A percentile compares a stretch with the other conserved stretches of the same genome.
phyloP scores from a whole-genome alignment of 1,139 yeast species.

The Saccharomycopsis phalli region DNA sequence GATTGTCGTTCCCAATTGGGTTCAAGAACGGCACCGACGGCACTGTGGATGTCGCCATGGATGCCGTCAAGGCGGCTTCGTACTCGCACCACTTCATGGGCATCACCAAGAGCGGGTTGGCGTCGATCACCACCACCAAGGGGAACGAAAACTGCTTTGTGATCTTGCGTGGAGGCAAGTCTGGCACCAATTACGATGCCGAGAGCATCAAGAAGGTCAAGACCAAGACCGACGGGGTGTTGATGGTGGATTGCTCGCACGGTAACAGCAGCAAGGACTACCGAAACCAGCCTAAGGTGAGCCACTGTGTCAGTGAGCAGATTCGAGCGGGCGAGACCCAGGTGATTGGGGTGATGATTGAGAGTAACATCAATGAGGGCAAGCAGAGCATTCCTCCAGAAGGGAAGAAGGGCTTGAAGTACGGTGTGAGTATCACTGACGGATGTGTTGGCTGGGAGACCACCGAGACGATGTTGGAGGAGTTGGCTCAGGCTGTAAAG shows the following conservation, averaged over 20 bases:
- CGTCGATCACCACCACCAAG: conserved; percentile 91
- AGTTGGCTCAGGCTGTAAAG: conserved; percentile 74
- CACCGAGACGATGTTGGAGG: conserved; percentile 70
- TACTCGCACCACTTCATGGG: conserved; percentile 94
- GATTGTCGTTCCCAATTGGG: conserved; percentile 94
- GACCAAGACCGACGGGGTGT: conserved; percentile 43
- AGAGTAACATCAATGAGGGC: conserved; percentile 87
- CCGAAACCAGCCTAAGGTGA: conserved; percentile 89
- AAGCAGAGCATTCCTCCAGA: conserved; percentile 75
- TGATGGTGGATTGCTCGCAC: conserved; percentile 97
- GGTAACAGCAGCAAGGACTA: conserved; percentile 93
- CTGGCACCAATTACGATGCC: conserved; percentile 86
- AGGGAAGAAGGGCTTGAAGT: conserved; percentile 68
- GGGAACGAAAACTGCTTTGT: conserved; percentile 88
- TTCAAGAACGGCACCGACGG: conserved; percentile 99
- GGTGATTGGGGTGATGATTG: conserved; percentile 93
- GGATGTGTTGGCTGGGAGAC: conserved; percentile 93
- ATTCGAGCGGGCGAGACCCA: conserved; percentile 68
- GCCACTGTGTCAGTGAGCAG: conserved; percentile 71
- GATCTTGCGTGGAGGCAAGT: conserved; percentile 91
- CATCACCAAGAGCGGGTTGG: conserved; percentile 93
- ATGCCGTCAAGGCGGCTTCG: conserved; percentile 88
- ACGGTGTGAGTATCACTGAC: conserved; percentile 96
- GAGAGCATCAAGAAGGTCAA: conserved; percentile 71
- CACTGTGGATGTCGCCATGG: conserved; percentile 83